A percentile compares a stretch with the other conserved stretches of the same genome.
phyloP scores from a whole-genome alignment of 164 flowering plant genomes.

The Platanus orientalis region DNA sequence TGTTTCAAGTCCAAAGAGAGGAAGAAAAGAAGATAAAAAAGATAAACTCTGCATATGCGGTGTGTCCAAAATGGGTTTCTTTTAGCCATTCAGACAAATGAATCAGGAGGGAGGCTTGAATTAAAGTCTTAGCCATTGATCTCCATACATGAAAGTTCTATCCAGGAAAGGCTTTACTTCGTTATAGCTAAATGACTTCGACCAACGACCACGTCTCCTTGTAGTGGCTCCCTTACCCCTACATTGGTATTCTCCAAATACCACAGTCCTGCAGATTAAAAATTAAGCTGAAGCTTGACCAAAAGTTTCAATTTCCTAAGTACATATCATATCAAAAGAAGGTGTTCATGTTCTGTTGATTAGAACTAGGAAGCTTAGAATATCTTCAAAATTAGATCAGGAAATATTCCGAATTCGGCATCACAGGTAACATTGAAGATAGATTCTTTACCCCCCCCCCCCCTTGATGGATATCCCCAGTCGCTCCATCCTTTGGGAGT shows the following conservation, averaged over 20 bases:
- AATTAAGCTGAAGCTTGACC: not conserved
- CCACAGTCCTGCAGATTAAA: constrained; percentile 50
- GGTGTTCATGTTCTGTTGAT: too few relatives aligned
- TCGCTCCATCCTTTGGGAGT: constrained; percentile 68
- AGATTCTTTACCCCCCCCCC: constrained; percentile 21
- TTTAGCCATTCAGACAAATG: too few relatives aligned
- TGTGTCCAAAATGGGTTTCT: too few relatives aligned
- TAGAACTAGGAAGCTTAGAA: too few relatives aligned
- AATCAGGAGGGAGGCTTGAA: not conserved
- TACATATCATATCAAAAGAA: too few relatives aligned
- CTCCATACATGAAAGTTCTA: constrained; percentile 49
- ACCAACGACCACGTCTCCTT: constrained; percentile 53
- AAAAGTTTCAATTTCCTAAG: too few relatives aligned
- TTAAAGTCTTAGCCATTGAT: constrained; percentile 68
- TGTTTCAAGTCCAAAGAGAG: too few relatives aligned
- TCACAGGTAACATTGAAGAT: not conserved
- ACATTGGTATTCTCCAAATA: constrained; percentile 65
- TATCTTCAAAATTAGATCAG: too few relatives aligned
- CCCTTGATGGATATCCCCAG: constrained; percentile 49
- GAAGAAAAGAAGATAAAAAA: too few relatives aligned
- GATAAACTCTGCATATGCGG: too few relatives aligned
- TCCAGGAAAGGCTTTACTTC: constrained; percentile 52
- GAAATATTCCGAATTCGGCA: too few relatives aligned
- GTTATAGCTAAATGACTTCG: constrained; percentile 38
- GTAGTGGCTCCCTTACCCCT: constrained; percentile 66